A percentile compares a stretch with the other conserved stretches of the same genome.
Conservation (phyloP, 148 eudicot genomes). For the Mesembryanthemum crystallinum region DNA sequence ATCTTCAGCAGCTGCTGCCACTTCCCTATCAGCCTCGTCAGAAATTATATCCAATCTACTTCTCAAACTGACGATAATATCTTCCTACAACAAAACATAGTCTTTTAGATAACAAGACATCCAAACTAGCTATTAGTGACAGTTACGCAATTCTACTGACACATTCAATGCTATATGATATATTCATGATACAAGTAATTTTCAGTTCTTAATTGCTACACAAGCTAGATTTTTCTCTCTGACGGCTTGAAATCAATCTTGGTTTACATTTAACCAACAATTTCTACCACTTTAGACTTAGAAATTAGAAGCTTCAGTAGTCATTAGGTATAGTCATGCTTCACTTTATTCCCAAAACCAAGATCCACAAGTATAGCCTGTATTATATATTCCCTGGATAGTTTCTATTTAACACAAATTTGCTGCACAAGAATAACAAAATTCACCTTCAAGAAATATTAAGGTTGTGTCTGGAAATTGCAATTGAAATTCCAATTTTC, state of each 20-base stretch:
- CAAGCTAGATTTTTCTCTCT: background rate
- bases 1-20: conserved; percentile 29
- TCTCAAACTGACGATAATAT: conserved; percentile 64
- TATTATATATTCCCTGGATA: too few relatives aligned
- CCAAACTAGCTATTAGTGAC: background rate
- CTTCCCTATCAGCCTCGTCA: conserved; percentile 72
- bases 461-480: too few relatives aligned
- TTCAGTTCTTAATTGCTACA: background rate
- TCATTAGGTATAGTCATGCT: too few relatives aligned
- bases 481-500: too few relatives aligned
- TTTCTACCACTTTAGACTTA: too few relatives aligned
- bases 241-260: background rate
- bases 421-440: background rate
- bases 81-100: conserved; percentile 50
- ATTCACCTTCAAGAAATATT: too few relatives aligned
- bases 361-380: too few relatives aligned
- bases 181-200: background rate
- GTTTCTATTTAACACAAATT: background rate
- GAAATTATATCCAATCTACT: conserved; percentile 77
- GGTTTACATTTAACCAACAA: background rate
- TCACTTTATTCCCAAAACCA: too few relatives aligned
- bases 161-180: background rate
- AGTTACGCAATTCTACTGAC: background rate
- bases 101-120: background rate
- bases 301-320: too few relatives aligned